phyloP scores from a whole-genome alignment of 352 stramenopile genomes.

The Phytophthora cactorum region DNA sequence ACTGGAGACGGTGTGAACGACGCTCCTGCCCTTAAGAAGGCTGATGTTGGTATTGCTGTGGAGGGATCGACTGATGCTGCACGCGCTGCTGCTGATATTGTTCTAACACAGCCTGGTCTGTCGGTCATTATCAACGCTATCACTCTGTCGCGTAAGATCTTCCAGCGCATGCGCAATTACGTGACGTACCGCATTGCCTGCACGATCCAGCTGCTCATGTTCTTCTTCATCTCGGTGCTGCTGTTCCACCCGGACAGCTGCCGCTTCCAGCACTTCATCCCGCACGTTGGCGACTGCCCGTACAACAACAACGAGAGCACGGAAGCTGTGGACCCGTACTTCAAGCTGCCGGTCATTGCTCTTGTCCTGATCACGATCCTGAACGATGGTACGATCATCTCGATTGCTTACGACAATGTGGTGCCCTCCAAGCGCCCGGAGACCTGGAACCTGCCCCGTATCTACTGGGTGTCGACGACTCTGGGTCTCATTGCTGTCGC shows the following conservation, averaged over 20 bases:
- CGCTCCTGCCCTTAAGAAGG: conserved; percentile 70
- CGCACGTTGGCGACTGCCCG: conserved; percentile 54
- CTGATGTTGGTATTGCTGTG: conserved; percentile 78
- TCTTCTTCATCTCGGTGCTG: conserved; percentile 94
- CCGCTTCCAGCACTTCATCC: conserved; percentile 75
- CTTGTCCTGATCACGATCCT: conserved; percentile 95
- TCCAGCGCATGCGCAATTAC: conserved; percentile 95
- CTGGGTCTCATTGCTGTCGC: conserved; percentile 82
- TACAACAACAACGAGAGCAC: conserved; percentile 54
- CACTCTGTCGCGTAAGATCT: conserved; percentile 92
- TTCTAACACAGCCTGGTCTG: conserved; percentile 94
- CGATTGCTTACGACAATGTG: conserved; percentile 90
- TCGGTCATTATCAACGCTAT: conserved; percentile 93
- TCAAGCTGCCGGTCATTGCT: conserved; percentile 93
- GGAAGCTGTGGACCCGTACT: conserved; percentile 74
- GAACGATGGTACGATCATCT: conserved; percentile 95
- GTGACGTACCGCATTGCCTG: conserved; percentile 94
- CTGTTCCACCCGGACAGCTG: conserved; percentile 85
- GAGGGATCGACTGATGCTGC: conserved; percentile 90
- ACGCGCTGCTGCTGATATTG: conserved; percentile 92
- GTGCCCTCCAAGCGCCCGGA: conserved; percentile 71
- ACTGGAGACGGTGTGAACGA: conserved; percentile 83
- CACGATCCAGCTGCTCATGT: conserved; percentile 93
- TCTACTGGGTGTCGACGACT: conserved; percentile 59
- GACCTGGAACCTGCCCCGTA: conserved; percentile 75